Evolutionary conservation across 257 asterid genomes (phyloP).

Genomic region (Solanum habrochaites): DNA sequence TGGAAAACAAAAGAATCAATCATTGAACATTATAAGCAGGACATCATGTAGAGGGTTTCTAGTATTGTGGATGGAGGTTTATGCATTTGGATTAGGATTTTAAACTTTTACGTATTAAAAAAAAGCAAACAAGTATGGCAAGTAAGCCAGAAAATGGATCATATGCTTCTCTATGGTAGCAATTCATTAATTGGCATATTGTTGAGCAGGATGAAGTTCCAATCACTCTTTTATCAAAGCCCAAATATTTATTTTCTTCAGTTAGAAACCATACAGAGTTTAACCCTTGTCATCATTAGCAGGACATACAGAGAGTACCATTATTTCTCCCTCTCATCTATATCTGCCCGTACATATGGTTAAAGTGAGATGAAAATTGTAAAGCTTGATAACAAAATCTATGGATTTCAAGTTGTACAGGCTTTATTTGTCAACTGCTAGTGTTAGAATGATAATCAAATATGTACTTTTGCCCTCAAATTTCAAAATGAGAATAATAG

Average conservation of each 20-base stretch:
- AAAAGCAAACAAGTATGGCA: background rate
- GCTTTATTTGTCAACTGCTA: background rate
- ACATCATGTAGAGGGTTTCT: background rate
- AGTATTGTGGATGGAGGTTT: background rate
- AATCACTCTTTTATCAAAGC: background rate
- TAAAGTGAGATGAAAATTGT: background rate
- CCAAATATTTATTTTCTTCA: background rate
- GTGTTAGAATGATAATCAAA: background rate
- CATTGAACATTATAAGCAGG: background rate
- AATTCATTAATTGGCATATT: background rate
- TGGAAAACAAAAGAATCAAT: background rate
- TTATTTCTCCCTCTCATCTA: background rate
- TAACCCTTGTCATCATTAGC: background rate
- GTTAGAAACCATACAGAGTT: background rate
- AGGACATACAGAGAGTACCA: background rate
- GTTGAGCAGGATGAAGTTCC: background rate
- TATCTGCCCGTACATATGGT: background rate
- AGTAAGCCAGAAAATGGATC: background rate
- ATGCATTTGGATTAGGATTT: background rate
- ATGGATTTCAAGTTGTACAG: background rate
- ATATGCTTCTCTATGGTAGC: background rate
- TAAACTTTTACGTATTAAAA: background rate
- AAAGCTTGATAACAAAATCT: background rate
- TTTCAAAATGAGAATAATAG: background rate
- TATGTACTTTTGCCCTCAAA: background rate